These are phyloP conservation scores for Ailanthus altissimus DNA, from an alignment of 345 rosid species.

Conservation along the genomic window DNA sequence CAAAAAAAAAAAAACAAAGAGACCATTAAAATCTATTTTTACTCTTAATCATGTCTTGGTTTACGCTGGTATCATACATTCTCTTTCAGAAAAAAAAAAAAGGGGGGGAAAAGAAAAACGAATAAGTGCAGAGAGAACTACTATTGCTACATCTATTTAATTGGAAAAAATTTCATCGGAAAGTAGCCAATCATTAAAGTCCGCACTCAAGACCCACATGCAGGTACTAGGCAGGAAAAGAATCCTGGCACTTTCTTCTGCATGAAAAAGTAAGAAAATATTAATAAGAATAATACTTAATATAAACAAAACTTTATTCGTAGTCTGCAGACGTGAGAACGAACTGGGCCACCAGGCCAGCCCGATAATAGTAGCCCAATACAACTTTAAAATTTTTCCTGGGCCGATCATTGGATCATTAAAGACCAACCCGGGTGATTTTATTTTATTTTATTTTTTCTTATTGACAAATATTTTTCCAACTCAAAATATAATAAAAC, in stretches of 20 bases:
- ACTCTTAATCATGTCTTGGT: not conserved
- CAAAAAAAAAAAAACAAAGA: not conserved
- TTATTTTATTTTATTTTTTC: too few species aligned
- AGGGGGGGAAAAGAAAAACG: not conserved
- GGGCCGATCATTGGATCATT: too few species aligned
- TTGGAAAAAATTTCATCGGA: not conserved
- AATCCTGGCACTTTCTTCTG: conserved; percentile 73
- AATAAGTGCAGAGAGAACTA: not conserved
- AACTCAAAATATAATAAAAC: too few species aligned
- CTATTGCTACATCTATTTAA: not conserved
- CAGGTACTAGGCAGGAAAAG: conserved; percentile 73
- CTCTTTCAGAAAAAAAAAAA: not conserved
- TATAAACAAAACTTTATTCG: not conserved
- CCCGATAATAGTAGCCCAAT: too few species aligned
- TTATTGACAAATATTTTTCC: too few species aligned
- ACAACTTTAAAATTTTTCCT: not conserved
- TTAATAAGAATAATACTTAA: not conserved
- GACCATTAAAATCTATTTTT: not conserved
- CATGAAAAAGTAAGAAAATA: conserved; percentile 4
- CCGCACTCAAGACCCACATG: conserved; percentile 50
- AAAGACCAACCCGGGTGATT: too few species aligned
- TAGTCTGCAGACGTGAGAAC: not conserved
- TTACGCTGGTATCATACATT: conserved; percentile 1
- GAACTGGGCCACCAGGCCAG: not conserved
- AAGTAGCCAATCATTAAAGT: not conserved